These are phyloP conservation scores for Ogataea naganishii DNA, from an alignment of 805 yeast genomes.

Conservation along the genomic window DNA sequence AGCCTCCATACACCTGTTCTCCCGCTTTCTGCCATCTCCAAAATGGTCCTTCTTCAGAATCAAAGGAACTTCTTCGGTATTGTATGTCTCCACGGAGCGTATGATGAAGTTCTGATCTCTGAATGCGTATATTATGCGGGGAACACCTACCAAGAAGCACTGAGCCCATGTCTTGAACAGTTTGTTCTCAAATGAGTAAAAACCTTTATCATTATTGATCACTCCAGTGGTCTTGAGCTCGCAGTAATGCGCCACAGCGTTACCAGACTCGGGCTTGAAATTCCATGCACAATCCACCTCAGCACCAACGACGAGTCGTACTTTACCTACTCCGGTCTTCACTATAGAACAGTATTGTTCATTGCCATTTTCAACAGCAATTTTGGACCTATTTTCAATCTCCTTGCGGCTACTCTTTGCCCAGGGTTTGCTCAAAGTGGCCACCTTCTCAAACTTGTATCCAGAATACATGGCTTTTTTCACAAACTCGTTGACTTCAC, in stretches of 20 bases:
- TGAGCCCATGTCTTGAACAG: slow-evolving; percentile 86
- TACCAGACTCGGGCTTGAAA: slow-evolving; percentile 47
- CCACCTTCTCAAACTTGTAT: slow-evolving; percentile 76
- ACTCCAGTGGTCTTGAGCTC: slow-evolving; percentile 71
- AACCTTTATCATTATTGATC: slow-evolving; percentile 47
- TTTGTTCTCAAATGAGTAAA: slow-evolving; percentile 64
- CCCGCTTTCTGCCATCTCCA: slow-evolving; percentile 22
- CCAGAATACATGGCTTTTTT: slow-evolving; percentile 51
- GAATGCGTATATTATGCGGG: slow-evolving; percentile 77
- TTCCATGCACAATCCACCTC: slow-evolving; percentile 92
- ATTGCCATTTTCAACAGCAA: slow-evolving; percentile 48
- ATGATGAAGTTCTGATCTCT: slow-evolving; percentile 66
- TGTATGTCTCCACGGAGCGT: slow-evolving; percentile 61
- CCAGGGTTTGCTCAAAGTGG: slow-evolving; percentile 75
- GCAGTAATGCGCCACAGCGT: slow-evolving; percentile 63
- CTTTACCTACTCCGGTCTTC: slow-evolving; percentile 72
- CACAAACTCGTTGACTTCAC: slow-evolving; percentile 20
- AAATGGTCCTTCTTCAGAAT: slow-evolving; percentile 45
- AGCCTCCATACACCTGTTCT: slow-evolving; percentile 68
- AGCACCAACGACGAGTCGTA: slow-evolving; percentile 66
- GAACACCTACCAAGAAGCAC: slow-evolving; percentile 80
- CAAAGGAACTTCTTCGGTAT: slow-evolving; percentile 72
- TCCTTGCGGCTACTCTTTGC: slow-evolving; percentile 52
- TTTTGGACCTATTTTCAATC: slow-evolving; percentile 58
- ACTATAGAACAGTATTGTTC: slow-evolving; percentile 81